Evolutionary conservation across 139 green algal genomes (phyloP).

Genomic region (Micromonas commoda): DNA sequence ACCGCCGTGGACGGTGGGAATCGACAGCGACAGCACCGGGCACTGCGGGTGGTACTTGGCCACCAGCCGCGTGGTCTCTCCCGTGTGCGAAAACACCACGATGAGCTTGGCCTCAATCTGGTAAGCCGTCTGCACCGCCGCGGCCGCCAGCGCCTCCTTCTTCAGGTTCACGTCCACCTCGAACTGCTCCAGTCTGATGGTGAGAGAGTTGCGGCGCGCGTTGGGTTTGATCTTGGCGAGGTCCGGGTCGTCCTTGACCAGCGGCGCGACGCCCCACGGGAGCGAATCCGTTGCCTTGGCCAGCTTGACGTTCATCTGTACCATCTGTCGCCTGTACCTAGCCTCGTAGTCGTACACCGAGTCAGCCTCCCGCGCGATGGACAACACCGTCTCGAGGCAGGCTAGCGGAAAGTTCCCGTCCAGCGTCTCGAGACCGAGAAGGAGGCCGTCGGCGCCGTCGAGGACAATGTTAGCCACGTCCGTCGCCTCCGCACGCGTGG

Average conservation of each 20-base stretch:
- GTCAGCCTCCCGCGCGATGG: slow-evolving; percentile 21
- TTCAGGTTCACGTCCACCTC: slow-evolving; percentile 20
- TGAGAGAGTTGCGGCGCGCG: too few relatives aligned
- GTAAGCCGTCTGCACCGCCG: slow-evolving; percentile 85
- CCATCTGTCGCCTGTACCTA: background rate
- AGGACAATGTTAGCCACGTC: slow-evolving; percentile 95
- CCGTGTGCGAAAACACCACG: slow-evolving; percentile 80
- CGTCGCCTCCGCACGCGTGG: slow-evolving; percentile 86
- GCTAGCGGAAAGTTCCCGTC: slow-evolving; percentile 79
- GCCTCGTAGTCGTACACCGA: slow-evolving; percentile 12
- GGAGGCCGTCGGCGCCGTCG: slow-evolving; percentile 65
- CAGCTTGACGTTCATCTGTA: background rate
- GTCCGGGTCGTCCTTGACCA: slow-evolving; percentile 28
- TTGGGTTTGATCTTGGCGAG: slow-evolving; percentile 17
- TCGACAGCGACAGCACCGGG: slow-evolving; percentile 50
- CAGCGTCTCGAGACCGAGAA: slow-evolving; percentile 23
- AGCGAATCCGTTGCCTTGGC: too few relatives aligned
- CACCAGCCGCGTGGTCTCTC: slow-evolving; percentile 78
- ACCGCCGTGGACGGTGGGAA: background rate
- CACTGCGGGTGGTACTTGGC: slow-evolving; percentile 84
- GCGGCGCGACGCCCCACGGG: too few relatives aligned
- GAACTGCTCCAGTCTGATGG: background rate
- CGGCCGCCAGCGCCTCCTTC: slow-evolving; percentile 82
- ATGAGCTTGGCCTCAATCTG: slow-evolving; percentile 85
- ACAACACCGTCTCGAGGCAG: slow-evolving; percentile 47